Percentiles rank a stretch among this genome's conserved stretches.
These are phyloP conservation scores for Candida methanosorbosa DNA, from an alignment of 805 yeast genomes.

Conservation along the genomic window DNA sequence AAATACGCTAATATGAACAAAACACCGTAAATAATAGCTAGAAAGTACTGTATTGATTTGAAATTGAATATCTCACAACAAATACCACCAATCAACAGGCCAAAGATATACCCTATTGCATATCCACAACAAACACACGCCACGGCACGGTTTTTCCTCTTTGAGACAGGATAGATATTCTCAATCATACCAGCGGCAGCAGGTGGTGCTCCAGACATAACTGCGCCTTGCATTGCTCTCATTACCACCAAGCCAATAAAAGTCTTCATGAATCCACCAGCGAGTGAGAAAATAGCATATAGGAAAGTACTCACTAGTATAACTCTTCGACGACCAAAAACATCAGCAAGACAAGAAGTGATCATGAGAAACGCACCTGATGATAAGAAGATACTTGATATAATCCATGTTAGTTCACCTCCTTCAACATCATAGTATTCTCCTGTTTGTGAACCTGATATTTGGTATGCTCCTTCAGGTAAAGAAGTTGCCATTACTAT, in stretches of 20 bases:
- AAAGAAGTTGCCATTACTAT: constrained; percentile 25
- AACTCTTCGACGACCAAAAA: constrained; percentile 25
- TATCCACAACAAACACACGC: constrained; percentile 31
- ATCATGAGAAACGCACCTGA: constrained; percentile 28
- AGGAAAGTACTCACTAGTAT: constrained; percentile 10
- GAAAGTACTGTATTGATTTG: constrained; percentile 28
- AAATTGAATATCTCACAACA: constrained; percentile 24
- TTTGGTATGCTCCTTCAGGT: constrained; percentile 24
- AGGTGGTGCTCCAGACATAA: constrained; percentile 28
- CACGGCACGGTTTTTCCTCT: constrained; percentile 26
- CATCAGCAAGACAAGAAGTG: constrained; percentile 30
- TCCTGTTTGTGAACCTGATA: constrained; percentile 23
- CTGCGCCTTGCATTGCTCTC: constrained; percentile 30
- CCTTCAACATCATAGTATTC: constrained; percentile 24
- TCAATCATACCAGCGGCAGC: constrained; percentile 33
- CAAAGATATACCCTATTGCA: constrained; percentile 31
- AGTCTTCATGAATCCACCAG: constrained; percentile 23
- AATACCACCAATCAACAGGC: constrained; percentile 30
- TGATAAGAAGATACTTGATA: constrained; percentile 25
- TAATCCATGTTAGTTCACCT: constrained; percentile 30
- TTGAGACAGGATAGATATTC: constrained; percentile 20
- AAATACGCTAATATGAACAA: constrained; percentile 14
- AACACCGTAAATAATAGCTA: constrained; percentile 25
- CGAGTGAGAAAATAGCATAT: constrained; percentile 3
- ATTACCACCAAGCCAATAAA: constrained; percentile 25